Base-by-base conservation (phyloP, 345 rosid genomes). In the Rhodomyrtus tomentosa region DNA sequence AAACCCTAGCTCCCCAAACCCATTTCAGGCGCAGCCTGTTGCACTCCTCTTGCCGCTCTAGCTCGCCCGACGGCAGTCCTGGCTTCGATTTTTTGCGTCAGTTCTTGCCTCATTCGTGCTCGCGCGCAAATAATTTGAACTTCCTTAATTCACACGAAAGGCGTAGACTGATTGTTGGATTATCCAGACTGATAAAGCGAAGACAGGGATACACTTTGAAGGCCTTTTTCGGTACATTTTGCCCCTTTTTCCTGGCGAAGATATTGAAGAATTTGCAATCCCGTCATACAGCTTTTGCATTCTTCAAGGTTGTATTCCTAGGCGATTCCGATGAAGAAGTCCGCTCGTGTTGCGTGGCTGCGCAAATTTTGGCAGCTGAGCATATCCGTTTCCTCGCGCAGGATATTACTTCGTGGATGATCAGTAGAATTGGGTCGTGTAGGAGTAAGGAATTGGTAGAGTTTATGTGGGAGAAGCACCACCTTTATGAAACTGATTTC, bases 401-500 rank as follows among this genome's bases (percentile, higher is more conserved):
- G 83, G 96, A 95, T 89, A 89, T 92, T 16, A 88, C 91, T 86
- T 88, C 92, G 3, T 92, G 92, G 91, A 87, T 92, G 80, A 89
- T 95, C 36, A 32, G 90, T 76, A 92, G 90, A 86, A 87, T 93
- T 59, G 95, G 96, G 68, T 83, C 83, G 49, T 27, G 14, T 59
- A 87, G 90, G 91, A 89, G 91, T 86, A 84, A 85, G 83, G 91
- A 86, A 24, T 84, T 93, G 84, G 94, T 92, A 82, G 91, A 87
- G 68, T 85, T 92, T 85, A 92, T 95, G 96, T 95, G 95, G 95
- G 87, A 18, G 20, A 87, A 87, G 85, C 94, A 91, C 84, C 55
- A n/a, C 55, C 82, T 36, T 42, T 95, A 86, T 21, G 94, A 92
- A 83, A 93, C 94, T 1, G 93, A 92, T 91, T 95, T 92, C 85